These are phyloP conservation scores for Buxus sempervirens DNA, from an alignment of 164 flowering plant genomes.

Conservation along the genomic window DNA sequence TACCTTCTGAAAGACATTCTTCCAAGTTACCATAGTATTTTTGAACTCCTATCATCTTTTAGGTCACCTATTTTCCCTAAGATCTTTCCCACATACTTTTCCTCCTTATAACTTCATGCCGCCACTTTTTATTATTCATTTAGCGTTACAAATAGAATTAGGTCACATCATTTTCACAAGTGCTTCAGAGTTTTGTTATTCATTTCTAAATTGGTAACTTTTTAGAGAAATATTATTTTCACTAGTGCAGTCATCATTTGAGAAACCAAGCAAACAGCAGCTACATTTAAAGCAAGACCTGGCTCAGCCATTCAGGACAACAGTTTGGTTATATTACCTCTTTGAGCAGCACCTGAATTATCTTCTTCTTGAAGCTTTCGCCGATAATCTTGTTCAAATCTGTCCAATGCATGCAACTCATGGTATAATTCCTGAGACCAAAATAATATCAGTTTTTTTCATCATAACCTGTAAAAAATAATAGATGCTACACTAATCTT, in stretches of 20 bases:
- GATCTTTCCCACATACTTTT: too few species aligned
- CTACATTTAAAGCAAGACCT: not conserved
- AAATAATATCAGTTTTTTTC: constrained; percentile 6
- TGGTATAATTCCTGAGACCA: constrained; percentile 82
- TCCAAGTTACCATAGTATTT: not conserved
- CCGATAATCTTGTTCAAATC: constrained; percentile 84
- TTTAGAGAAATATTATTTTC: not conserved
- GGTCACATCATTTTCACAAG: not conserved
- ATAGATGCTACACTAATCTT: not conserved
- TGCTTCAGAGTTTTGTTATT: not conserved
- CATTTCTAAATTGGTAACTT: not conserved
- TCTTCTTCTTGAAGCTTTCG: constrained; percentile 89
- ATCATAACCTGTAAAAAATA: not conserved
- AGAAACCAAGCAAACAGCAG: not conserved
- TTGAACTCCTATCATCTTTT: not conserved
- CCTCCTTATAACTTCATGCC: not conserved
- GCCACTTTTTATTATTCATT: not conserved
- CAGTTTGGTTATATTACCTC: constrained; percentile 35
- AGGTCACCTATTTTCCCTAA: not conserved
- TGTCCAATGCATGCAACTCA: constrained; percentile 83
- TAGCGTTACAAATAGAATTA: not conserved
- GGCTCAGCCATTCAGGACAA: not conserved
- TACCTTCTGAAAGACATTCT: not conserved
- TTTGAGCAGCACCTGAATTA: constrained; percentile 51
- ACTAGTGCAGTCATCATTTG: not conserved